phyloP scores from a whole-genome alignment of 75 land plant genomes.

The Sequoia sempervirens region DNA sequence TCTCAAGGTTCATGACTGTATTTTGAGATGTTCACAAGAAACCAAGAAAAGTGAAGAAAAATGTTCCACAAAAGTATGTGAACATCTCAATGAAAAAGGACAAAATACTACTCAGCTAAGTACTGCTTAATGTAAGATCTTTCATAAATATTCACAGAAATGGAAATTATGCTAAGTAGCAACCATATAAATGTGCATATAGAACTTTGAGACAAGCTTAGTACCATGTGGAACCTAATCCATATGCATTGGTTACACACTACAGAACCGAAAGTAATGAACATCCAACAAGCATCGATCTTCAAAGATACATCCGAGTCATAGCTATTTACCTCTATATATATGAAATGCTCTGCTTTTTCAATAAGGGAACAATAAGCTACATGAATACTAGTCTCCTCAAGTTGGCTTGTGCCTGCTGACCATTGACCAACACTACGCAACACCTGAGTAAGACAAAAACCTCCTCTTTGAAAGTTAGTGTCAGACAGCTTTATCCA shows the following conservation, averaged over 20 bases:
- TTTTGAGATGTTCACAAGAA: background rate
- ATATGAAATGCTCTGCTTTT: conserved; percentile 88
- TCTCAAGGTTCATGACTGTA: background rate
- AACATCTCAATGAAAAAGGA: background rate
- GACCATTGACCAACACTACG: conserved; percentile 99
- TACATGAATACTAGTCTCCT: conserved; percentile 83
- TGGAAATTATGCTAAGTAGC: background rate
- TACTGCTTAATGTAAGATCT: background rate
- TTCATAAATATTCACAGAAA: background rate
- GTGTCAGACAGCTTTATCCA: background rate
- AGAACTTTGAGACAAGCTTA: background rate
- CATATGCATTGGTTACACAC: background rate
- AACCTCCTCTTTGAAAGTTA: background rate
- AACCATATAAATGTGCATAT: background rate
- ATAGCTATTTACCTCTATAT: conserved; percentile 73
- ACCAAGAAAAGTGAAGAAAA: background rate
- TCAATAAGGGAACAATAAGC: conserved; percentile 94
- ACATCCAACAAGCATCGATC: background rate
- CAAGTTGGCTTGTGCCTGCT: conserved; percentile 93
- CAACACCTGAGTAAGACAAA: conserved; percentile 45
- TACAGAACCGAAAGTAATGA: background rate
- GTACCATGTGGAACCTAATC: background rate
- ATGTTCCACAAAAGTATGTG: background rate
- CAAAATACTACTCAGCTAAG: background rate
- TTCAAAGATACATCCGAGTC: background rate